phyloP scores from a whole-genome alignment of 202 grass and related monocot genomes.

The Miscanthus sacchariflorus region DNA sequence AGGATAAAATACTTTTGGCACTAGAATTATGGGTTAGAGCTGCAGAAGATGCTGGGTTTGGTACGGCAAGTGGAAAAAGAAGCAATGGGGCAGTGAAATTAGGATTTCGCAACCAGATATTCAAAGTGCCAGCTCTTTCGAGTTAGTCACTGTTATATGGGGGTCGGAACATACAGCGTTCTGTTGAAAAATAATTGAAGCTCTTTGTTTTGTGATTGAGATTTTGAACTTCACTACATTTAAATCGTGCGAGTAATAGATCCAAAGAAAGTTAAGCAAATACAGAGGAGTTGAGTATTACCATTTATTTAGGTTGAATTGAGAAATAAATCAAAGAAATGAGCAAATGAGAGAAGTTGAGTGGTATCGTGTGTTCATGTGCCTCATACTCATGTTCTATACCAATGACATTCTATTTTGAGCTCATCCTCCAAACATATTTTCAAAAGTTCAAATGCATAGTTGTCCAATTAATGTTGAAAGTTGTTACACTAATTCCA shows the following conservation, averaged over 20 bases:
- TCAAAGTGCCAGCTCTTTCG: neutral
- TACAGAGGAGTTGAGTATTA: neutral
- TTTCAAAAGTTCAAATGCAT: neutral
- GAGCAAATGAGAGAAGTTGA: neutral
- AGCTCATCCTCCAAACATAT: neutral
- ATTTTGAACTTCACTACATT: neutral
- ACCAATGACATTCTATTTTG: neutral
- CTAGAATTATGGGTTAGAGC: slow-evolving; percentile 11
- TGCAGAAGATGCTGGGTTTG: neutral
- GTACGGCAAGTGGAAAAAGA: neutral
- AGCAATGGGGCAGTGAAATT: neutral
- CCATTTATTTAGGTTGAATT: neutral
- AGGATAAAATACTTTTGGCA: neutral
- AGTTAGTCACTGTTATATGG: neutral
- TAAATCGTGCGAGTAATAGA: neutral
- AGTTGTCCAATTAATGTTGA: neutral
- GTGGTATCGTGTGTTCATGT: neutral
- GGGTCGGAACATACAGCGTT: neutral
- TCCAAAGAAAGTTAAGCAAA: neutral
- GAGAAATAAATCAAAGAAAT: slow-evolving; percentile 17
- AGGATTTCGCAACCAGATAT: neutral
- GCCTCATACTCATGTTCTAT: neutral
- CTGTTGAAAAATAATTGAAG: neutral
- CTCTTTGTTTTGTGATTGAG: neutral
- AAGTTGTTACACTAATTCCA: neutral